Evolutionary conservation across 2,329 filamentous ascomycete species (phyloP), one percentile per base, ranked within the genome.

Genomic region (Knufia petricola): DNA sequence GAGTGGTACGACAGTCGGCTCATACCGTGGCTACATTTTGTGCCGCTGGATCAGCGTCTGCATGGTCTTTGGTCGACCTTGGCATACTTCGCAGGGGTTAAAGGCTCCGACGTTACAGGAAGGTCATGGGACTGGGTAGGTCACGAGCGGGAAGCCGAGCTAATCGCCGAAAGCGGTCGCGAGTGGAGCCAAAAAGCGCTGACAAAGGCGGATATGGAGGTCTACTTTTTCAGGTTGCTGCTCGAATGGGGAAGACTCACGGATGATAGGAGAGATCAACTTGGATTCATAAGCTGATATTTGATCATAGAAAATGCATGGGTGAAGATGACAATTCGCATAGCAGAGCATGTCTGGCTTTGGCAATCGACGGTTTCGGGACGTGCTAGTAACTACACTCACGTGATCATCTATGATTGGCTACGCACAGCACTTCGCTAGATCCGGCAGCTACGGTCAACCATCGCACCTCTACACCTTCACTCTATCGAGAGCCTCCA

Each of bases 1-100:
- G 80, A 87, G 60, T 94, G 87, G 87, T 86, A 82, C 64, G 83
- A 85, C 50, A 79, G 82, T 43, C 77, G 87, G 4, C 66, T 92
- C 13, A 76, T 74, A 50, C 78, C 86, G 0, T 94, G 86, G 86
- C 69, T 82, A 38, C 86, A 94, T 62, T 92, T 87, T 58, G 81
- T 90, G 1, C 87, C 87, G 7, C 66, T 89, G 13, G 86, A 92
- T 61, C 56, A 83, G 1, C 75, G 86, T 2, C 78, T 85, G 17
- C 84, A 88, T 52, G 84, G 77, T 1, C 66, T 92, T 34, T 87
- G 85, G 69, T 80, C 78, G 53, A 86, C 82, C 0, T 65, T 89
- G 47, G 77, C 82, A 0, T 92, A 87, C 64, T 90, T 92, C 59
- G 69, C 74, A 3, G 84, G 83, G 0, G 70, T 67, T 8, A 58